A percentile compares a stretch with the other conserved stretches of the same genome.
These are phyloP conservation scores for Jatropha multifida DNA, from an alignment of 441 rosid species.

Conservation along the genomic window DNA sequence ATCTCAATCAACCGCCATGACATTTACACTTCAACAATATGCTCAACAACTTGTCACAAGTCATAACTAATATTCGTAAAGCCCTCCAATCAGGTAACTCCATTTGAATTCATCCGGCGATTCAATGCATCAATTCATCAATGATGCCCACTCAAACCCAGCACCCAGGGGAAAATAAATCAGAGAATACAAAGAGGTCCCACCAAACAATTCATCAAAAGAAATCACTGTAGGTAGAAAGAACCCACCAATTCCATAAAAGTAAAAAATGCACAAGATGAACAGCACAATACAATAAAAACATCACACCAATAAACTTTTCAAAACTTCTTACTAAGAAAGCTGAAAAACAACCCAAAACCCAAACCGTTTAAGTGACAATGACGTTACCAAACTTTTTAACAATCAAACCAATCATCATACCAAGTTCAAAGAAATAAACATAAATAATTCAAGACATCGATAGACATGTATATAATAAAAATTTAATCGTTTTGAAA, in stretches of 20 bases:
- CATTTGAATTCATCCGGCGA: slow-evolving; percentile 4
- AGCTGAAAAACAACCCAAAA: background rate
- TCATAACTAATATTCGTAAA: background rate
- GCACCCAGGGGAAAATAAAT: background rate
- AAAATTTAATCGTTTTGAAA: background rate
- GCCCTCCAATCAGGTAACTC: background rate
- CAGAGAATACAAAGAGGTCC: background rate
- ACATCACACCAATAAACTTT: slow-evolving; percentile 1
- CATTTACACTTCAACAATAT: background rate
- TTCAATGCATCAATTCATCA: slow-evolving; percentile 5
- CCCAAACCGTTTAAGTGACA: slow-evolving; percentile 6
- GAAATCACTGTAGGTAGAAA: background rate
- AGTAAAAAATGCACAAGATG: slow-evolving; percentile 11
- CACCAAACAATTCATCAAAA: slow-evolving; percentile 6
- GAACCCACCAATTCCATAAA: background rate
- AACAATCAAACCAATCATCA: background rate
- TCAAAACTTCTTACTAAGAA: slow-evolving; percentile 1
- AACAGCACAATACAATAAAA: background rate
- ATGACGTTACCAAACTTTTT: slow-evolving; percentile 7
- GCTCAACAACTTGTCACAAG: background rate
- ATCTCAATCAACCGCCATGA: background rate
- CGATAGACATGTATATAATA: background rate
- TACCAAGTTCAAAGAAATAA: background rate
- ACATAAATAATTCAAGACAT: background rate
- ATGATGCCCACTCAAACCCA: background rate